Base-by-base conservation (phyloP, 192 early-diverging fungal genomes). In the Backusella tarrabulga region DNA sequence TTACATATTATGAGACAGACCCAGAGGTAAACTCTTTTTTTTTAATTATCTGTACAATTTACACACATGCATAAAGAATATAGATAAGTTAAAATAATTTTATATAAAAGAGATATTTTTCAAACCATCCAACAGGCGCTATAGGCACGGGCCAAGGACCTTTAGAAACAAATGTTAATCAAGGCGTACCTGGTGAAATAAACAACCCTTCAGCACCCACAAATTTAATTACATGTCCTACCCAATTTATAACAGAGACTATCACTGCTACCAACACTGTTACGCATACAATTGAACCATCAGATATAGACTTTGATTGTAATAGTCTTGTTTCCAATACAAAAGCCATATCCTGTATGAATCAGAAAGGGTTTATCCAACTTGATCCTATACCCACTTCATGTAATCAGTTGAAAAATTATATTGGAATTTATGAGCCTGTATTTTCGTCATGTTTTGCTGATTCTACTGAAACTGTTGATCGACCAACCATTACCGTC, bases 1-100 rank as follows among this genome's bases (percentile, higher is more conserved):
- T 60, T 60, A 60, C 54, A 60, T 60, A 60, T 23, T 60, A 60
- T 26, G 54, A 60, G 23, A 60, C 54, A 26, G 23, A 60, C 54
- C 8, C 23, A 26, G 54, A 60, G 23, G 54, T 60, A 60, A 23
- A 6, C 11, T 11, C 11, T 7, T 56, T 60, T 60, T n/a, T 4
- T 52, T 52, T 52, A 52, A 0, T 6, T 32, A n/a, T 21, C 21
- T 52, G 0, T 7, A n/a, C 50, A 17, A 52, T 52, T 52, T 1
- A 26, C 11, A 23, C 0, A 23, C 2, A 26, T 26, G 9, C n/a
- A 60, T 23, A 60, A 60, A 60, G 21, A 60, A 4, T 17, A 60
- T 21, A 23, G 2, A 60, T 69, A 69, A 21, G 2, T 69, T 19
- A 38, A 21, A 19, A 11, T 40, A 0, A n/a, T 23, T 19, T 34